phyloP scores from a whole-genome alignment of 108 stramenopile genomes.

The Seminavis robusta region DNA sequence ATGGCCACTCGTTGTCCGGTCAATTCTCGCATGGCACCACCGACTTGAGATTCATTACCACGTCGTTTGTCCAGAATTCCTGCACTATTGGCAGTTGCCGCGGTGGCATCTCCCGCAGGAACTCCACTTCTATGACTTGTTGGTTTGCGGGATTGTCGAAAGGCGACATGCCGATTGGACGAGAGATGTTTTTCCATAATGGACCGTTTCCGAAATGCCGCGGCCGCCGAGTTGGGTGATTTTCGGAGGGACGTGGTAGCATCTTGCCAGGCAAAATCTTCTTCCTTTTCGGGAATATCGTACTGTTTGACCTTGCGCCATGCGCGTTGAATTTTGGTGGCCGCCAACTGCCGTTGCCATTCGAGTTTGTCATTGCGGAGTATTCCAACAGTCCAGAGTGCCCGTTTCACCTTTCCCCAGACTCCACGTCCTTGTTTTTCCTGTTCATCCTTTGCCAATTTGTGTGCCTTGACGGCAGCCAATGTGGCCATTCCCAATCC shows the following conservation, averaged over 20 bases:
- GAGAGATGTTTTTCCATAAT: too few relatives aligned
- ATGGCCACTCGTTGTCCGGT: constrained; percentile 76
- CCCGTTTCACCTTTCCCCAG: not conserved
- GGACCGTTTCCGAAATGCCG: too few relatives aligned
- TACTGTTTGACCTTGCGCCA: constrained; percentile 17
- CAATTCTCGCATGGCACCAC: constrained; percentile 73
- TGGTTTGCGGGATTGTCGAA: too few relatives aligned
- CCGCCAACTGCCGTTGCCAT: constrained; percentile 33
- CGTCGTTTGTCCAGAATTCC: too few relatives aligned
- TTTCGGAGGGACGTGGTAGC: too few relatives aligned
- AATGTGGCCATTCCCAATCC: constrained; percentile 26
- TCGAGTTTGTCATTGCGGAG: constrained; percentile 19
- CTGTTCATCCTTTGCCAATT: constrained; percentile 2
- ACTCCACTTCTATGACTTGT: too few relatives aligned
- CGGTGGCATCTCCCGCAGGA: too few relatives aligned
- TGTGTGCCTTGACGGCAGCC: constrained; percentile 13
- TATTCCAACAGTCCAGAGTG: constrained; percentile 22
- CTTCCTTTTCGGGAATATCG: not conserved
- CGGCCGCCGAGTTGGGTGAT: too few relatives aligned
- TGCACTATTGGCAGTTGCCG: too few relatives aligned
- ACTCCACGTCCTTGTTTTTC: not conserved
- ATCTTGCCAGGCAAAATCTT: not conserved
- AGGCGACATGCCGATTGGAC: too few relatives aligned
- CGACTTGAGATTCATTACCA: constrained; percentile 43
- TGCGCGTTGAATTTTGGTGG: constrained; percentile 39